phyloP scores from a whole-genome alignment of 768 basidiomycete genomes.

The Xerocomellus intermedius region DNA sequence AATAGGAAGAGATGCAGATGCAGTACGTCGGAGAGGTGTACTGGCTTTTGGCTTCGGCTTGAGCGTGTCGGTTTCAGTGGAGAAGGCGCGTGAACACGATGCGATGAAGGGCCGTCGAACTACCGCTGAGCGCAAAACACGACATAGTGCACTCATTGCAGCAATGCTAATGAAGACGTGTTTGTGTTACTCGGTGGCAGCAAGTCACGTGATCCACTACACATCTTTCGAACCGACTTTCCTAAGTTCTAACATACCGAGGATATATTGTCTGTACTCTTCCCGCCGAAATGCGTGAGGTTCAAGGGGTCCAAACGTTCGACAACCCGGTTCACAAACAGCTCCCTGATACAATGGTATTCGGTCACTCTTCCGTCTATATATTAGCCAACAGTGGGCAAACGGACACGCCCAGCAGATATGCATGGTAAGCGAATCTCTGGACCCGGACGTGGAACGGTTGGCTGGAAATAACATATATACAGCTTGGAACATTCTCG shows the following conservation, averaged over 20 bases:
- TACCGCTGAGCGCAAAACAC: conserved; percentile 3
- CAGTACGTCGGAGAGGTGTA: conserved; percentile 78
- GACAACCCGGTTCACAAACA: not conserved
- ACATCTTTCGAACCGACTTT: too few species aligned
- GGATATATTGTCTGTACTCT: too few species aligned
- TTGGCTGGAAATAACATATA: conserved; percentile 8
- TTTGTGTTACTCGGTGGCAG: not conserved
- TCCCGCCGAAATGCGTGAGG: not conserved
- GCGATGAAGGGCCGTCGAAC: not conserved
- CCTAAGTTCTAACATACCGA: too few species aligned
- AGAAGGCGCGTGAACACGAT: conserved; percentile 12
- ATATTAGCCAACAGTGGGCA: too few species aligned
- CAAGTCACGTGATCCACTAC: conserved; percentile 11
- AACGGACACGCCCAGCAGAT: not conserved
- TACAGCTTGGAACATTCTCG: conserved; percentile 1
- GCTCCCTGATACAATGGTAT: too few species aligned
- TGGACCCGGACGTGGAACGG: not conserved
- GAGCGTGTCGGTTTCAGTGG: conserved; percentile 19
- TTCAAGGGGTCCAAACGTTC: not conserved
- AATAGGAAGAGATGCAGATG: conserved; percentile 82
- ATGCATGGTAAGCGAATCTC: not conserved
- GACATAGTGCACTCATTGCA: conserved; percentile 19
- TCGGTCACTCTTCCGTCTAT: too few species aligned
- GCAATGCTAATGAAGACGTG: not conserved
- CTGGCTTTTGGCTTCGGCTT: conserved; percentile 80